Percentiles rank a stretch among this genome's conserved stretches.
Evolutionary conservation across 2,329 filamentous ascomycete genomes (phyloP).

Genomic region (Phyllosticta ampelicida): DNA sequence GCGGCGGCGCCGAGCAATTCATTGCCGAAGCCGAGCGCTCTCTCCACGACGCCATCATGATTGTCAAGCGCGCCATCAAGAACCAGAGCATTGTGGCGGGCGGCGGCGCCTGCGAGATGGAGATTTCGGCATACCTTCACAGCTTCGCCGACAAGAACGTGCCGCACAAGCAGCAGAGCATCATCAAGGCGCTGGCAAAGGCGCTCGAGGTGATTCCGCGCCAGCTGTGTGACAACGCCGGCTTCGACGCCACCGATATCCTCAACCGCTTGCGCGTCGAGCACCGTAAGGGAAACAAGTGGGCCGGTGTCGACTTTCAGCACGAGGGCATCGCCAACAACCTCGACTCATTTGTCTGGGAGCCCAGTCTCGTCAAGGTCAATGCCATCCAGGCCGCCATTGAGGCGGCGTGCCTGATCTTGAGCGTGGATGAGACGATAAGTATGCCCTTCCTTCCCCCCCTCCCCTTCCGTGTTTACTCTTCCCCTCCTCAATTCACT

Average conservation of each 20-base stretch:
- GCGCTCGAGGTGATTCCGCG: constrained; percentile 93
- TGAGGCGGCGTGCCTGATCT: constrained; percentile 88
- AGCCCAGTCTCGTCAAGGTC: constrained; percentile 89
- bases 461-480: not conserved
- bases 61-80: constrained; percentile 95
- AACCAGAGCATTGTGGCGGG: constrained; percentile 92
- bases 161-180: constrained; percentile 87
- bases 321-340: constrained; percentile 90
- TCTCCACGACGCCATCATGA: constrained; percentile 98
- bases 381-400: constrained; percentile 95
- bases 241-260: constrained; percentile 96
- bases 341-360: constrained; percentile 94
- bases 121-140: constrained; percentile 87
- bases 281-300: constrained; percentile 83
- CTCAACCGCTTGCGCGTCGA: constrained; percentile 92
- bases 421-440: constrained; percentile 97
- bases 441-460: constrained; percentile 23
- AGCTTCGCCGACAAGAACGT: constrained; percentile 87
- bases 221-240: constrained; percentile 96
- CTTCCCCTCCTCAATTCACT: constrained; percentile 23
- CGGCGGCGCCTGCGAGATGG: constrained; percentile 93
- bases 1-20: constrained; percentile 96
- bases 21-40: constrained; percentile 97
- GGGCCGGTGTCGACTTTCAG: constrained; percentile 93
- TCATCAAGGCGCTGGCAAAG: constrained; percentile 97